These are phyloP conservation scores for Remersonia thermophila DNA, from an alignment of 2,329 filamentous ascomycete genomes.

Conservation along the genomic window DNA sequence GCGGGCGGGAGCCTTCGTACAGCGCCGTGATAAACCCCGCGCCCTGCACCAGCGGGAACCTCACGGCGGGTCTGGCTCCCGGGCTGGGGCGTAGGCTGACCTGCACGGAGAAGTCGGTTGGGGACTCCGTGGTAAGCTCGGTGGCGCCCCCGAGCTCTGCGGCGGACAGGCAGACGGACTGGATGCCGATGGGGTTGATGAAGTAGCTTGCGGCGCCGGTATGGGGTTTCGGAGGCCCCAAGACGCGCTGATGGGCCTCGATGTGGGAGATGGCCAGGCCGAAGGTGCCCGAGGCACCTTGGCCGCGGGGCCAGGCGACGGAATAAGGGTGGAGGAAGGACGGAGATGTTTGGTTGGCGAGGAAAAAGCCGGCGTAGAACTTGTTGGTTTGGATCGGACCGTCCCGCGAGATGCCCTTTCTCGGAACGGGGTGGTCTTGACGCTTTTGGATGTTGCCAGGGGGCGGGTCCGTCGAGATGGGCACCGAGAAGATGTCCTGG, in stretches of 20 bases:
- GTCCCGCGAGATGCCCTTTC: slow-evolving; percentile 33
- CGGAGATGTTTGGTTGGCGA: slow-evolving; percentile 56
- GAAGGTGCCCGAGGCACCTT: slow-evolving; percentile 52
- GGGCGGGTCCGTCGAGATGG: slow-evolving; percentile 41
- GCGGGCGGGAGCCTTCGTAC: slow-evolving; percentile 58
- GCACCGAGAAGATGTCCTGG: slow-evolving; percentile 41
- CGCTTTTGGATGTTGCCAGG: slow-evolving; percentile 34
- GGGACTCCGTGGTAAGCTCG: slow-evolving; percentile 37
- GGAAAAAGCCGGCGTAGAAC: slow-evolving; percentile 70
- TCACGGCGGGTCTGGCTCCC: slow-evolving; percentile 48
- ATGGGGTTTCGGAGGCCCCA: slow-evolving; percentile 43
- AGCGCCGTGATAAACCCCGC: slow-evolving; percentile 76
- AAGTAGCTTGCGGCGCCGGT: slow-evolving; percentile 58
- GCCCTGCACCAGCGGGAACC: slow-evolving; percentile 76
- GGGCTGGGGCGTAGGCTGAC: slow-evolving; percentile 50
- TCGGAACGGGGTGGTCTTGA: slow-evolving; percentile 46
- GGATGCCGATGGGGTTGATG: slow-evolving; percentile 68
- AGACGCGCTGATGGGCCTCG: slow-evolving; percentile 54
- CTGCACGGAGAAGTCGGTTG: slow-evolving; percentile 49
- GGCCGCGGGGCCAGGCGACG: slow-evolving; percentile 54
- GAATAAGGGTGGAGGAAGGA: slow-evolving; percentile 68
- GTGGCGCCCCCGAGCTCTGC: slow-evolving; percentile 55
- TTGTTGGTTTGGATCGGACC: slow-evolving; percentile 61
- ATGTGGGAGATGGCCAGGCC: slow-evolving; percentile 69
- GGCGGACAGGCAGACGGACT: slow-evolving; percentile 71